Base-by-base conservation (phyloP, 106 monocot genomes). In the Allium sativum region DNA sequence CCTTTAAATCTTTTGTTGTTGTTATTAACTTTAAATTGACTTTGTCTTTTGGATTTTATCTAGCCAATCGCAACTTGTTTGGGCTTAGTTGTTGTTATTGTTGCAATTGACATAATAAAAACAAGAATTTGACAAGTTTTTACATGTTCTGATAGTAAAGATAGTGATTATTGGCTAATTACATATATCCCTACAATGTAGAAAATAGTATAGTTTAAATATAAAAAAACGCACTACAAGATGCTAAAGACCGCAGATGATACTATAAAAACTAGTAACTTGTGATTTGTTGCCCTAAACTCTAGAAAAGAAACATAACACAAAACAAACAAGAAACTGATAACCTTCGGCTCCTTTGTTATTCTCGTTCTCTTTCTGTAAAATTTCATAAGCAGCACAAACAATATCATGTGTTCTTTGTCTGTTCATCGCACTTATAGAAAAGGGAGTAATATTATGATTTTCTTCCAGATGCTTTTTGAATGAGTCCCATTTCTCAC, bases 351-450 rank as follows among this genome's bases (percentile, higher is more conserved):
- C n/a, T 64, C 75, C 64, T 65, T 74, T 81, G 67, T 69, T 81
- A 64, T 74, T 51, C 48, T 79, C 69, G 61, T 40, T 41, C 72
- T 88, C 82, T 76, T 82, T 81, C 61, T 46, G 63, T 31, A 92
- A 72, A 71, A 85, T 67, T 51, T 87, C 76, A 73, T 85, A 83
- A 7, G 88, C 84, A 61, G 84, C 77, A 76, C 40, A 62, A 52
- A 81, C 72, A 61, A 98, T 54, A 61, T 91, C 98, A 68, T 82
- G 62, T 21, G 98, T 98, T 57, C 91, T 88, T 41, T 88, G 82
- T 63, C 85, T 82, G 53, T 85, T 82, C 66, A 77, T 79, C 47
- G 91, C 98, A 80, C 98, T 98, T 18, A 85, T 91, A 78, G 72
- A 82, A 51, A 88, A 91, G 22, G 78, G 67, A 21, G 72, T 53